Evolutionary conservation across 2,329 filamentous ascomycete genomes (phyloP), one percentile per base, ranked within the genome.

Genomic region (Colletotrichum sidae): DNA sequence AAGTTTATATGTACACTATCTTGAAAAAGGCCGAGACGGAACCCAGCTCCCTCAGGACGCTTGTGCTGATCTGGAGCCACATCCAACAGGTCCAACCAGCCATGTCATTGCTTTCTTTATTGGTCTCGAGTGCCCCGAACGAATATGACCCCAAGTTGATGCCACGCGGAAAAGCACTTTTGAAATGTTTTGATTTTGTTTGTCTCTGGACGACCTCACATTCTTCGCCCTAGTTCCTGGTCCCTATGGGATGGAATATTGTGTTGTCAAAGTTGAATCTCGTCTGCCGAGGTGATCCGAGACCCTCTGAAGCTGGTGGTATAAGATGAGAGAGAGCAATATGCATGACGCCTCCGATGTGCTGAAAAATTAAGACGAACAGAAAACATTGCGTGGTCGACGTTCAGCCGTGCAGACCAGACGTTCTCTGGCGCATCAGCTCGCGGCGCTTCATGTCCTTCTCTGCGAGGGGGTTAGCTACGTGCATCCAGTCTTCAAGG

Each of bases 401-500:
- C 25, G 44, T 50, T 51, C 49, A 64, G 42, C 60, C 60, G 57
- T 68, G 69, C 51, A 84, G 77, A 67, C 84, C 84, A 58, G 77
- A 75, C 1, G 87, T 90, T 72, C 90, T 82, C 77, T 89, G 80
- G 70, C 83, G 84, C 88, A 92, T 92, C 72, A 89, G 72, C 71
- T 87, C 87, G 79, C 88, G 86, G 72, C 90, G 84, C 74, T 86
- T 81, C 78, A 87, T 87, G 72, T 92, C 90, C 79, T 90, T 92
- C 69, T 79, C 90, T 92, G 70, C 74, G 64, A 7, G 33, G 38
- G 42, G 56, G 73, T 86, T 72, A 86, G 45, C 33, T n/a, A 8
- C 12, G 10, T 37, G 2, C 15, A 25, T 15, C 10, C 38, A 51
- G 53, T 8, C 34, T 38, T 51, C 3, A 2, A 33, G 13, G 25